Evolutionary conservation across 2,329 filamentous ascomycete genomes (phyloP).

Genomic region (Colletotrichum gigasporum): DNA sequence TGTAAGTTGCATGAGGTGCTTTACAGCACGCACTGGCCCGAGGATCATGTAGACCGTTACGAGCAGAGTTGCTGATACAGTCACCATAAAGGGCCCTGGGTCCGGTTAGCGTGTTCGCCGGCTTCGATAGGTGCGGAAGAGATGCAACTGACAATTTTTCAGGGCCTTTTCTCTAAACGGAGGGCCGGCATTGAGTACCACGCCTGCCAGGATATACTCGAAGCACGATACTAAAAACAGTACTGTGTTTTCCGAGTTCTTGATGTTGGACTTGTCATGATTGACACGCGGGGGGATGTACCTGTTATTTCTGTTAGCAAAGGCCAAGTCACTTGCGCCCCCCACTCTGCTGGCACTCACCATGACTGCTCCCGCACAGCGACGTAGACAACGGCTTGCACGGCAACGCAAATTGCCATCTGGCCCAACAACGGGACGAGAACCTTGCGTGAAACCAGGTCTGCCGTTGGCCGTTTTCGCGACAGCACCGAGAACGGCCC

Average conservation of each 20-base stretch:
- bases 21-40: slow-evolving; percentile 74
- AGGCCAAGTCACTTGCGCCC: neutral
- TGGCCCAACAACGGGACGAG: slow-evolving; percentile 89
- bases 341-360: slow-evolving; percentile 52
- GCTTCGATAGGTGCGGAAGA: neutral
- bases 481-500: slow-evolving; percentile 81
- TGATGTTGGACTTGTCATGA: slow-evolving; percentile 81
- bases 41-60: slow-evolving; percentile 85
- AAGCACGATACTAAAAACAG: slow-evolving; percentile 92
- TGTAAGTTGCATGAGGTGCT: slow-evolving; percentile 85
- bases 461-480: slow-evolving; percentile 88
- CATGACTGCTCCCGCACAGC: slow-evolving; percentile 82
- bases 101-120: slow-evolving; percentile 33
- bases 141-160: slow-evolving; percentile 76
- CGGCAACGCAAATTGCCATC: slow-evolving; percentile 80
- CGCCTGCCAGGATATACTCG: slow-evolving; percentile 90
- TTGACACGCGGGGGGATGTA: slow-evolving; percentile 83
- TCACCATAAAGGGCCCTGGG: slow-evolving; percentile 83
- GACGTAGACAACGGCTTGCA: slow-evolving; percentile 79
- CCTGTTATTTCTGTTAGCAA: slow-evolving; percentile 49
- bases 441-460: slow-evolving; percentile 92
- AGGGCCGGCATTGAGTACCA: slow-evolving; percentile 89
- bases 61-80: slow-evolving; percentile 73
- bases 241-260: slow-evolving; percentile 93
- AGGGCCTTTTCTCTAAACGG: slow-evolving; percentile 86